Evolutionary conservation across 768 basidiomycete genomes (phyloP).

Genomic region (Kwoniella newhampshirensis): DNA sequence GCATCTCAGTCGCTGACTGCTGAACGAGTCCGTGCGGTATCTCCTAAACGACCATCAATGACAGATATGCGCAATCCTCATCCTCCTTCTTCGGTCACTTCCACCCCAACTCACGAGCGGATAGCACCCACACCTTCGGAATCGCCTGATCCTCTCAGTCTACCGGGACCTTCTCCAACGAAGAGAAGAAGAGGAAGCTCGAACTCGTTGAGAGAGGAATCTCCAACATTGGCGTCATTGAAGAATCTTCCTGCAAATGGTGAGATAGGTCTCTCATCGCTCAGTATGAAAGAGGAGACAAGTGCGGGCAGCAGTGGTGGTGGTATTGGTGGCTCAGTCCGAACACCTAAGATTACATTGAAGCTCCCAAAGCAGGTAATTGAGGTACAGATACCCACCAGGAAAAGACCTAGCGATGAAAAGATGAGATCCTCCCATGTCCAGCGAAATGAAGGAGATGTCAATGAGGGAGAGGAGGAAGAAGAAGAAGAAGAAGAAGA

Average conservation of each 20-base stretch:
- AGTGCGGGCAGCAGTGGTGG: slow-evolving; percentile 12
- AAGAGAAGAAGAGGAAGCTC: slow-evolving; percentile 23
- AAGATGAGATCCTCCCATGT: too few species aligned
- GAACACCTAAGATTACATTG: slow-evolving; percentile 10
- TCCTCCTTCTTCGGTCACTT: slow-evolving; percentile 20
- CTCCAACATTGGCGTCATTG: slow-evolving; percentile 12
- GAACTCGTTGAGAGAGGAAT: slow-evolving; percentile 8
- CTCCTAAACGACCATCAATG: slow-evolving; percentile 11
- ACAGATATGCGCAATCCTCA: slow-evolving; percentile 14
- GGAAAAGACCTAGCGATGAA: slow-evolving; percentile 3
- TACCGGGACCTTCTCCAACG: slow-evolving; percentile 36
- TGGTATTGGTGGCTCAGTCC: neutral
- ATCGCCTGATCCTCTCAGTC: slow-evolving; percentile 33
- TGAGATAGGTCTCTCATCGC: slow-evolving; percentile 10
- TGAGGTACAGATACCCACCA: slow-evolving; percentile 18
- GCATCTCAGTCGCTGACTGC: neutral
- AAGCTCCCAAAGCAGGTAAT: slow-evolving; percentile 1
- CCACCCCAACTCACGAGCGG: slow-evolving; percentile 33
- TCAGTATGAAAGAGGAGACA: slow-evolving; percentile 14
- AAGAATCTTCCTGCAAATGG: neutral
- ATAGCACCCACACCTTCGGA: slow-evolving; percentile 17
- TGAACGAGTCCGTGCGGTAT: neutral
- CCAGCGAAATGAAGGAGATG: too few species aligned
- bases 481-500: slow-evolving; percentile 34
- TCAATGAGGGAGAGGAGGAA: slow-evolving; percentile 1